Conservation (phyloP, 495 filamentous ascomycete species). For the Xylaria palmicola region DNA sequence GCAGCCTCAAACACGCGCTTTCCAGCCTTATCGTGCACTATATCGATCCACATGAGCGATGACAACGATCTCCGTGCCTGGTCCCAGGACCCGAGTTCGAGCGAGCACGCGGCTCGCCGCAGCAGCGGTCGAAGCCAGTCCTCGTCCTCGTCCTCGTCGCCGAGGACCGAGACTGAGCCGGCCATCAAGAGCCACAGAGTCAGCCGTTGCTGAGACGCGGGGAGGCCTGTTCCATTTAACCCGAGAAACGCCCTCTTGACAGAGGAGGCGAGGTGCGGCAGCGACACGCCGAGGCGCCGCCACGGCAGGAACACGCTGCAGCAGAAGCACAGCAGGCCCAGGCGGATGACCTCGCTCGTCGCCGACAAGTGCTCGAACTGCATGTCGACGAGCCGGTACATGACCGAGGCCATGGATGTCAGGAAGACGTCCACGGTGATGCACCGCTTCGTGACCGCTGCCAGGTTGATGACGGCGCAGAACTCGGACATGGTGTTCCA, state of each 20-base stretch:
- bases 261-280: constrained; percentile 21
- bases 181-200: neutral
- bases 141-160: neutral
- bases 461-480: constrained; percentile 36
- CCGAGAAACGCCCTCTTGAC: neutral
- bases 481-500: constrained; percentile 40
- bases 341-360: constrained; percentile 36
- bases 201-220: neutral
- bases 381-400: constrained; percentile 43
- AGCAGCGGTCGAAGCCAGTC: neutral
- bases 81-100: neutral
- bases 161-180: neutral
- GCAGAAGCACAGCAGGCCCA: constrained; percentile 41
- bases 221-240: neutral
- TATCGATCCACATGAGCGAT: constrained; percentile 32
- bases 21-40: constrained; percentile 33
- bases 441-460: constrained; percentile 17
- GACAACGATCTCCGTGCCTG: constrained; percentile 15
- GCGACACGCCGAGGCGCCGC: constrained; percentile 25
- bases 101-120: neutral
- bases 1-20: constrained; percentile 9
- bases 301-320: constrained; percentile 43
- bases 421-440: constrained; percentile 33
- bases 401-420: constrained; percentile 40
- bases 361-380: constrained; percentile 25